A percentile compares a stretch with the other conserved stretches of the same genome.
Conservation (phyloP, 2,329 filamentous ascomycete genomes). For the Diaporthe sp. region DNA sequence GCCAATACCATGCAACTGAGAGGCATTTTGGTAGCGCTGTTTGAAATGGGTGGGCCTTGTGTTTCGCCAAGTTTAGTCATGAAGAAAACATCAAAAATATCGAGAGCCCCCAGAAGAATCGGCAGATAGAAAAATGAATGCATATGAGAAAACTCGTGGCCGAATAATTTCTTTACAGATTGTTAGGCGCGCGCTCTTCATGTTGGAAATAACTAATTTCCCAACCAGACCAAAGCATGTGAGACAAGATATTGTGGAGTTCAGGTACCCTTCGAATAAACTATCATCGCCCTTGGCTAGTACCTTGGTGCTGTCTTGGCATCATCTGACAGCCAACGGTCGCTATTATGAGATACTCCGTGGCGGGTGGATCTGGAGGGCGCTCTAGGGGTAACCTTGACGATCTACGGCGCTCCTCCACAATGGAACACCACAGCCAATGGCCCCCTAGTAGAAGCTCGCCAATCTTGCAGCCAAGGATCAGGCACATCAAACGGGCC, state of each 20-base stretch:
- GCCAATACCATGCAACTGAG: not conserved
- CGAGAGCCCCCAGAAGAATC: no score
- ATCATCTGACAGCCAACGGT: conserved; percentile 28
- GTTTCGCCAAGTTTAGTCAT: conserved; percentile 8
- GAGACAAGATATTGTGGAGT: not conserved
- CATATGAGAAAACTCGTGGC: not conserved
- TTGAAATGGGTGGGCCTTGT: conserved; percentile 11
- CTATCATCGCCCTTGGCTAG: not conserved
- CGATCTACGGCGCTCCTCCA: conserved; percentile 15
- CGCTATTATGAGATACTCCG: not conserved
- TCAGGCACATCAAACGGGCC: conserved; percentile 26
- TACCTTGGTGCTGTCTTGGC: conserved; percentile 4
- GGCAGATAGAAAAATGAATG: not conserved
- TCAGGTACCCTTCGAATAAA: conserved; percentile 21
- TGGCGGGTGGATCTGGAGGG: not conserved
- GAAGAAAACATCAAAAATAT: not conserved
- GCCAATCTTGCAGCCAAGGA: conserved; percentile 8
- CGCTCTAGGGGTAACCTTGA: conserved; percentile 21
- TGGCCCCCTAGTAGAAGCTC: not conserved
- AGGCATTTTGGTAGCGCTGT: conserved; percentile 8
- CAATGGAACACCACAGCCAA: not conserved
- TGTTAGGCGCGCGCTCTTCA: conserved; percentile 4
- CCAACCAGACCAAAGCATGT: not conserved
- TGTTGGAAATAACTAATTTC: not conserved
- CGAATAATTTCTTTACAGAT: not conserved